These are phyloP conservation scores for Vigna mungo DNA, from an alignment of 306 rosid species.

Conservation along the genomic window DNA sequence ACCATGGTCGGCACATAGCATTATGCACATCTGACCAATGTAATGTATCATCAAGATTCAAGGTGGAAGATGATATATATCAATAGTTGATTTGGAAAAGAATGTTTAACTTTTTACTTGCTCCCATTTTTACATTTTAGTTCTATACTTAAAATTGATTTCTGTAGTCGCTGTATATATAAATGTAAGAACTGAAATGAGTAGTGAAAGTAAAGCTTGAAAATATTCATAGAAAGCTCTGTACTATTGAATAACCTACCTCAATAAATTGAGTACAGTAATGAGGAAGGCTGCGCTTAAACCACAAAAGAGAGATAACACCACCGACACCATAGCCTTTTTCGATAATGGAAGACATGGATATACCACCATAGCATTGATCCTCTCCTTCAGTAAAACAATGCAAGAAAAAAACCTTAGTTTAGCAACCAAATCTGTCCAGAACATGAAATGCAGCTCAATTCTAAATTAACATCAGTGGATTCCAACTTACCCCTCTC, in stretches of 20 bases:
- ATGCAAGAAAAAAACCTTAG: slow-evolving; percentile 40
- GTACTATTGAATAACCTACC: slow-evolving; percentile 54
- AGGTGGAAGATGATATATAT: neutral
- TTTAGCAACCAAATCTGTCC: slow-evolving; percentile 26
- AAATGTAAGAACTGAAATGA: too few relatives aligned
- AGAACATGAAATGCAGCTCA: neutral
- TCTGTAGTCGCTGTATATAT: too few relatives aligned
- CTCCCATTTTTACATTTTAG: too few relatives aligned
- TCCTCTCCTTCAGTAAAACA: slow-evolving; percentile 78
- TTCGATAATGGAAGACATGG: slow-evolving; percentile 96
- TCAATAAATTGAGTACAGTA: slow-evolving; percentile 95
- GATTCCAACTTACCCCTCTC: slow-evolving; percentile 75
- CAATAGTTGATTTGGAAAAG: too few relatives aligned
- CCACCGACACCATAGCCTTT: slow-evolving; percentile 93
- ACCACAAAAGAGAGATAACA: slow-evolving; percentile 96
- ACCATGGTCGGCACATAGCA: slow-evolving; percentile 99
- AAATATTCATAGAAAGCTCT: slow-evolving; percentile 11
- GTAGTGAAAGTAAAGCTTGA: too few relatives aligned
- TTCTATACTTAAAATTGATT: too few relatives aligned
- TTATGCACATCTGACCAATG: slow-evolving; percentile 81
- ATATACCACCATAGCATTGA: slow-evolving; percentile 96
- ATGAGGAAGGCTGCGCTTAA: slow-evolving; percentile 97
- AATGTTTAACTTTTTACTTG: too few relatives aligned
- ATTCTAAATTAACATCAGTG: slow-evolving; percentile 2
- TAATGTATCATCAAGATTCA: slow-evolving; percentile 42